Evolutionary conservation across 225 moss, liverwort and hornwort species (phyloP), one percentile per base, ranked within the genome.

Genomic region (Polytrichum commune): DNA sequence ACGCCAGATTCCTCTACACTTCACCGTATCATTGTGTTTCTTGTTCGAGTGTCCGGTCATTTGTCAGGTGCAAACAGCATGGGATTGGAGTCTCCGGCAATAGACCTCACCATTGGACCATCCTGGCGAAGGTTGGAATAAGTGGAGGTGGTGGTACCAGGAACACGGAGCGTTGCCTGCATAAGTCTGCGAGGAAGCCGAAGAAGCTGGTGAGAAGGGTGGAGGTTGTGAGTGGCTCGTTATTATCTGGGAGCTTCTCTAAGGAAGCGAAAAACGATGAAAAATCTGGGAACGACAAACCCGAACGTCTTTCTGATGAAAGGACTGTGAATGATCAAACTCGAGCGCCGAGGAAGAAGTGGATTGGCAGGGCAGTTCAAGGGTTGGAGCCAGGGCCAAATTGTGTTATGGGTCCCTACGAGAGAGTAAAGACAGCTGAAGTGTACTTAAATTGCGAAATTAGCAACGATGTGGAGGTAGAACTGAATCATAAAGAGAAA

Each of bases 51-150:
- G 32, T 29, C 46, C 55, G 72, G 53, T 54, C 65, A 18, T 67
- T 22, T 23, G 38, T 18, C 10, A n/a, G 67, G 29, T 78, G 71
- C 62, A 76, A 56, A 73, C 29, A 64, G 58, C 75, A 71, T 73
- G 80, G 69, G 29, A 77, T 81, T 68, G 74, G 78, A 66, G 70
- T 74, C 63, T 56, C 76, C 5, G 78, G 74, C 66, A 74, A 66
- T 53, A 77, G 77, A 1, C 4, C 54, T 54, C 30, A 62, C 18
- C 26, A 35, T 56, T 28, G 76, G 26, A 70, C 85, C 67, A 73
- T 69, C 71, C 20, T 63, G 78, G 19, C 57, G 53, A 57, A 69
- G 33, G 33, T 25, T 33, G 28, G 26, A 27, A 61, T 57, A 4
- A 29, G 24, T 54, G 74, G 60, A 29, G 60, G 76, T 77, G 76